Conservation (phyloP, 768 basidiomycete genomes). For the Hygrocybe punicea region DNA sequence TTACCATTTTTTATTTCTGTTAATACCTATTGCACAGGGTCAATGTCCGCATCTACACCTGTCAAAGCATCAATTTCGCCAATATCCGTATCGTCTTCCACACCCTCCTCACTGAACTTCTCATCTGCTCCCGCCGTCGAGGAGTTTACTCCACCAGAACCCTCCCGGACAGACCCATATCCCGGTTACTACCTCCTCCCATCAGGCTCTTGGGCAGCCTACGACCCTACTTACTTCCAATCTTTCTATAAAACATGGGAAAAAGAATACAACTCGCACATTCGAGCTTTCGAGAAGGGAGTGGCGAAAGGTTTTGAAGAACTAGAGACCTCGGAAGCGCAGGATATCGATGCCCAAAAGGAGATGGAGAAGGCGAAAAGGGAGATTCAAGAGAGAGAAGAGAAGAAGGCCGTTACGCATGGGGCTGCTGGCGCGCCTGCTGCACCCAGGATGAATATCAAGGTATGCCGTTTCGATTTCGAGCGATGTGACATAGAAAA, state of each 20-base stretch:
- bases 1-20: background rate
- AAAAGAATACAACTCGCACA: conserved; percentile 63
- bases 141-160: conserved; percentile 68
- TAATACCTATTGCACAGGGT: conserved; percentile 14
- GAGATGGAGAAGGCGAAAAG: conserved; percentile 77
- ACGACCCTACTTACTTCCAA: conserved; percentile 68
- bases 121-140: conserved; percentile 70
- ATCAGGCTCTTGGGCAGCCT: conserved; percentile 72
- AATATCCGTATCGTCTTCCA: conserved; percentile 15
- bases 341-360: conserved; percentile 61
- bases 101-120: conserved; percentile 27
- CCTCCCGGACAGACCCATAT: conserved; percentile 70
- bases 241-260: conserved; percentile 72
- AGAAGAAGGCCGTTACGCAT: conserved; percentile 68
- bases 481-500: background rate
- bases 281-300: conserved; percentile 71
- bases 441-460: conserved; percentile 81
- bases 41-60: conserved; percentile 25
- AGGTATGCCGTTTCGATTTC: conserved; percentile 42
- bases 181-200: conserved; percentile 87
- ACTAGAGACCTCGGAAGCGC: conserved; percentile 48
- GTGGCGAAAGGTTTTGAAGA: conserved; percentile 67
- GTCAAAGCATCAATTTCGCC: conserved; percentile 6
- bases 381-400: conserved; percentile 73
- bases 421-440: conserved; percentile 53